Conservation (phyloP, 2,329 filamentous ascomycete genomes). For the Cytospora leucostoma region DNA sequence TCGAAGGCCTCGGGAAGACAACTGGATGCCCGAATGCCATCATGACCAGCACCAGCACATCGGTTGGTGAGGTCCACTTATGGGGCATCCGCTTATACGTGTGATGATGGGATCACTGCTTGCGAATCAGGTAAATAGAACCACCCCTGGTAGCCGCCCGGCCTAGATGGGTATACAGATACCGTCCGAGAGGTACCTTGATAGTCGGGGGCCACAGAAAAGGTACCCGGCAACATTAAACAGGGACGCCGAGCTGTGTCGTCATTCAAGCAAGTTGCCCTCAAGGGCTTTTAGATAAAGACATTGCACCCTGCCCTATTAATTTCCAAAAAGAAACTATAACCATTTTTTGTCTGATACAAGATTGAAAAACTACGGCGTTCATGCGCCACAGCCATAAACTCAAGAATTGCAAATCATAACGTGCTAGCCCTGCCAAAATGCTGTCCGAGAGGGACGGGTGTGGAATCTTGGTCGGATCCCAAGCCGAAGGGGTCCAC, state of each 20-base stretch:
- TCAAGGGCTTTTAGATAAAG: not conserved
- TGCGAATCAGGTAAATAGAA: not conserved
- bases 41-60: no score
- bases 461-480: not conserved
- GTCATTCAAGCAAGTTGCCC: not conserved
- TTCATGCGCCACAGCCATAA: not conserved
- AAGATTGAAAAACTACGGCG: not conserved
- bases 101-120: not conserved
- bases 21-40: no score
- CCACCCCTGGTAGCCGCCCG: no score
- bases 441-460: conserved; percentile 12
- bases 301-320: not conserved
- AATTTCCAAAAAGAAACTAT: not conserved
- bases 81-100: not conserved
- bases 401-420: conserved; percentile 8
- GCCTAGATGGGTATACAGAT: no score
- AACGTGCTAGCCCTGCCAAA: conserved; percentile 21
- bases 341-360: not conserved
- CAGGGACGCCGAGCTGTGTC: not conserved
- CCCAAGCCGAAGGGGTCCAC: conserved; percentile 9
- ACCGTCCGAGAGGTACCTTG: not conserved
- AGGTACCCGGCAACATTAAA: not conserved
- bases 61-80: not conserved
- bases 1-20: no score
- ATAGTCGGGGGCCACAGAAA: not conserved